A percentile compares a stretch with the other conserved stretches of the same genome.
Evolutionary conservation across 441 rosid genomes (phyloP).

Genomic region (Erodium chrysanthum): DNA sequence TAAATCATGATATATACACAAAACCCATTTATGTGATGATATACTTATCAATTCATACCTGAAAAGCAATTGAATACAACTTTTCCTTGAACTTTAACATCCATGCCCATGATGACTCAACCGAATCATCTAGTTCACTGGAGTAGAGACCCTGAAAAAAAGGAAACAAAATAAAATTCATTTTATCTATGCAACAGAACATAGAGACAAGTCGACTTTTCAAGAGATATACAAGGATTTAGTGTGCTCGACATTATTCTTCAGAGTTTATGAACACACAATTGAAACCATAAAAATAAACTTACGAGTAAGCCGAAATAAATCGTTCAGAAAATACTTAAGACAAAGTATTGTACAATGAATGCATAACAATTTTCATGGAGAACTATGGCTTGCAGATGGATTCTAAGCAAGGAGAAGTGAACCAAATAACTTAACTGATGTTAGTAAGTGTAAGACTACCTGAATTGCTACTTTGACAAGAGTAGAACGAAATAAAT

Average conservation of each 20-base stretch:
- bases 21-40: conserved; percentile 13
- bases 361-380: not conserved
- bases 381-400: not conserved
- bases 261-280: not conserved
- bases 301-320: not conserved
- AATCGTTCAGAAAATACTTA: not conserved
- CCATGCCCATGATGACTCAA: conserved; percentile 75
- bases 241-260: not conserved
- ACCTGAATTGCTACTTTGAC: conserved; percentile 67
- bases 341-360: not conserved
- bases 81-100: conserved; percentile 83
- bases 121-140: conserved; percentile 53
- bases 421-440: not conserved
- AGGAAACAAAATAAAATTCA: conserved; percentile 15
- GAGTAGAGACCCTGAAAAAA: conserved; percentile 55
- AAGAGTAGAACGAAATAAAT: conserved; percentile 57
- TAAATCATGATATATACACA: conserved; percentile 26
- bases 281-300: not conserved
- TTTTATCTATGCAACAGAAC: not conserved
- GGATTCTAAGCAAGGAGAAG: not conserved
- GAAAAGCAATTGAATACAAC: conserved; percentile 64
- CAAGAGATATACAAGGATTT: too few species aligned
- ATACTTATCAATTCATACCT: conserved; percentile 35
- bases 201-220: too few species aligned
- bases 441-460: not conserved